phyloP scores from a whole-genome alignment of 176 grass and related monocot species.

The Typha latifolia region DNA sequence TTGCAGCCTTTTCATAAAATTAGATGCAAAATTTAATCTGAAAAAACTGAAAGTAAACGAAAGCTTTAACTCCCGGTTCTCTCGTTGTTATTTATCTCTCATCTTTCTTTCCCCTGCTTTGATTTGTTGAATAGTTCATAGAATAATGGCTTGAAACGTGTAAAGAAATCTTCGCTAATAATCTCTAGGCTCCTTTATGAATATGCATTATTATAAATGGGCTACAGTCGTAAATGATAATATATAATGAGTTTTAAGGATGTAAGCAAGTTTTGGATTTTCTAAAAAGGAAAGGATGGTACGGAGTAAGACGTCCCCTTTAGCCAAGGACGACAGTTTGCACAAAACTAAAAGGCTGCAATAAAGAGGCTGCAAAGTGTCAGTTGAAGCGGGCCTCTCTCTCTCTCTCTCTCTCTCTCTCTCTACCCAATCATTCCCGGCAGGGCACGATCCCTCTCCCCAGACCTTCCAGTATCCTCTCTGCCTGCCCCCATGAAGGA shows the following conservation, averaged over 20 bases:
- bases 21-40: background rate
- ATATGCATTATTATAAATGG: too few relatives aligned
- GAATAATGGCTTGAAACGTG: too few relatives aligned
- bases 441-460: background rate
- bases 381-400: background rate
- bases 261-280: too few relatives aligned
- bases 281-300: too few relatives aligned
- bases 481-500: slow-evolving; percentile 1
- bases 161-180: too few relatives aligned
- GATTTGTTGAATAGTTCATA: too few relatives aligned
- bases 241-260: too few relatives aligned
- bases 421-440: slow-evolving; percentile 4
- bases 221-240: too few relatives aligned
- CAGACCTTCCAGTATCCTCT: background rate
- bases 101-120: background rate
- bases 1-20: background rate
- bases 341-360: slow-evolving; percentile 6
- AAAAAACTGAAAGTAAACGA: background rate
- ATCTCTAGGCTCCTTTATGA: too few relatives aligned
- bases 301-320: too few relatives aligned
- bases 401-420: background rate
- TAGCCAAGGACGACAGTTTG: background rate
- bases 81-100: background rate
- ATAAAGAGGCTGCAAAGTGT: background rate
- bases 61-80: background rate